Conservation (phyloP, 2,329 filamentous ascomycete genomes). For the Shiraia bambusicola region DNA sequence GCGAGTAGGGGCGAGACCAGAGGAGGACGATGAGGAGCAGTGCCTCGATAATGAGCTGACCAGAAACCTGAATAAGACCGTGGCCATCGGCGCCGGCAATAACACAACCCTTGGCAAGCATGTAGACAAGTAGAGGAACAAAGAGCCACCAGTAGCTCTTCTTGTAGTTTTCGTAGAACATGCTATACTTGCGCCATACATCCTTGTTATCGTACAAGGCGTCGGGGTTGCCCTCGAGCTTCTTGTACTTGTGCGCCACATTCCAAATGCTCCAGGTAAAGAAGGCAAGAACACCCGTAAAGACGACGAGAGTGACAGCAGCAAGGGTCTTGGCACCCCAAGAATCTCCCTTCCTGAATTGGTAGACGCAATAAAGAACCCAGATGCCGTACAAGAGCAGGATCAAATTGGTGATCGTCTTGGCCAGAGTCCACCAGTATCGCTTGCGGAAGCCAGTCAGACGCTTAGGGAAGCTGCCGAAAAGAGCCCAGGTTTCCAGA, state of each 20-base stretch:
- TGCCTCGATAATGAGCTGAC: slow-evolving; percentile 78
- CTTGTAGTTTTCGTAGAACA: slow-evolving; percentile 97
- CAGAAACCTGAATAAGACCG: slow-evolving; percentile 76
- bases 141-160: slow-evolving; percentile 98
- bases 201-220: slow-evolving; percentile 85
- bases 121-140: slow-evolving; percentile 83
- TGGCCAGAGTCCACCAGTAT: slow-evolving; percentile 91
- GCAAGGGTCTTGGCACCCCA: slow-evolving; percentile 88
- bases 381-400: slow-evolving; percentile 91
- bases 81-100: slow-evolving; percentile 84
- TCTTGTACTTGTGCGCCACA: slow-evolving; percentile 73
- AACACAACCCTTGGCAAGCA: slow-evolving; percentile 83
- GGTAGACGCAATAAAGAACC: slow-evolving; percentile 94
- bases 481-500: slow-evolving; percentile 88
- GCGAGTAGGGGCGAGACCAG: slow-evolving; percentile 84
- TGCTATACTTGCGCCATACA: slow-evolving; percentile 90
- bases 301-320: slow-evolving; percentile 74
- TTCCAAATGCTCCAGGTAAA: slow-evolving; percentile 83
- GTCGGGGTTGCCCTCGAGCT: slow-evolving; percentile 69
- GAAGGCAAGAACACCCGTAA: slow-evolving; percentile 77
- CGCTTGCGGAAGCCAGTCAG: slow-evolving; percentile 87
- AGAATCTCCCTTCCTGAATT: slow-evolving; percentile 90
- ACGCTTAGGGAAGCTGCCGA: slow-evolving; percentile 77
- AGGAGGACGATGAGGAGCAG: slow-evolving; percentile 77
- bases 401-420: slow-evolving; percentile 86